Base-by-base conservation (phyloP, 2,329 filamentous ascomycete genomes). In the Fonsecaea monophora region DNA sequence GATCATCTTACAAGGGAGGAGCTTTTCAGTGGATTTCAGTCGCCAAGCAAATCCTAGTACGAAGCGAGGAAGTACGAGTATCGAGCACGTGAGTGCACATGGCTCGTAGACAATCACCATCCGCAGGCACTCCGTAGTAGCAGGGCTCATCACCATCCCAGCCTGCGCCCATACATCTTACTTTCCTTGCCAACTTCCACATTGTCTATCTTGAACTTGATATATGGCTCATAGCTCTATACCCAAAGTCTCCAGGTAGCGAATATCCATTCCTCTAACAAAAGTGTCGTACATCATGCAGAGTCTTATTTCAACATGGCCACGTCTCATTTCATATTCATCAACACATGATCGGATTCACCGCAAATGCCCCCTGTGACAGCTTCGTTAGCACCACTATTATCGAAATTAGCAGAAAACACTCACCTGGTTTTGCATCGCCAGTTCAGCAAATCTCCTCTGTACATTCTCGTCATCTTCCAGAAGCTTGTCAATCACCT, bases 401-500 rank as follows among this genome's bases (percentile, higher is more conserved):
- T 32, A 32, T 38, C 15, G 12, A 21, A 38, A 21, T 1, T 1
- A 9, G n/a, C 8, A 53, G 10, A 34, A 12, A 61, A 42, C 18
- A 37, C 68, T 70, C 40, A 70, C 68, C 62, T 68, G 60, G 53
- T 67, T 64, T 32, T 61, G 38, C 35, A 45, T 38, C 10, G 62
- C 48, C 13, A 58, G 38, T 15, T 64, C n/a, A n/a, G 30, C 55
- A 32, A 63, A 56, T 30, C 50, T 63, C 13, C 42, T 62, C 40
- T 69, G 34, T 8, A 25, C 50, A n/a, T 32, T 60, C 12, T 70
- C 62, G 57, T 83, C 81, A 32, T 82, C 79, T 53, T 85, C 69
- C 71, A 73, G 60, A 54, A 92, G 75, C 66, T 87, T 84, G 78
- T 92, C 89, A 72, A 95, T 85, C 70, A 86, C 85, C 74, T 83